phyloP scores from a whole-genome alignment of 768 basidiomycete genomes.

The Trametes cubensis region DNA sequence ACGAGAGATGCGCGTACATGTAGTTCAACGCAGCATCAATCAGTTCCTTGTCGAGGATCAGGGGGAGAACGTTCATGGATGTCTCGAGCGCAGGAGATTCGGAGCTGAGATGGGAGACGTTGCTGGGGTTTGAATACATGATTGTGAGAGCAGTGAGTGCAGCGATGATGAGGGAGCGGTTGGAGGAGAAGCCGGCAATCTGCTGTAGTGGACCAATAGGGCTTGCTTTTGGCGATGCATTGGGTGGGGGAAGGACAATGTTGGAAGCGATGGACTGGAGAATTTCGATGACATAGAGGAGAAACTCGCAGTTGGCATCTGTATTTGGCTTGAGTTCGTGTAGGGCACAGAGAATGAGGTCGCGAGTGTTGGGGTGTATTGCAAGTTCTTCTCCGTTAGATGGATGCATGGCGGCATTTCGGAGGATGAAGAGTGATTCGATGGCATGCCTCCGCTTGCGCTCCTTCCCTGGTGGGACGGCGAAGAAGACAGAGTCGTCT shows the following conservation, averaged over 20 bases:
- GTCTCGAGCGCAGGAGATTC: constrained; percentile 63
- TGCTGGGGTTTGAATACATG: constrained; percentile 63
- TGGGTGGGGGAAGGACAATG: constrained; percentile 43
- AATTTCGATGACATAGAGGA: constrained; percentile 72
- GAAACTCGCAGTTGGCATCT: constrained; percentile 73
- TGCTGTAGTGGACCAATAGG: constrained; percentile 61
- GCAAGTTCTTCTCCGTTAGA: constrained; percentile 65
- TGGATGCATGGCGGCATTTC: constrained; percentile 80
- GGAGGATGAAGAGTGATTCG: constrained; percentile 82
- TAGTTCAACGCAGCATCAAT: constrained; percentile 75
- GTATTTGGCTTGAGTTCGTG: constrained; percentile 58
- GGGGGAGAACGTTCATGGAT: constrained; percentile 71
- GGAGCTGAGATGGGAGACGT: constrained; percentile 53
- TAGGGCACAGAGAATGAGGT: constrained; percentile 67
- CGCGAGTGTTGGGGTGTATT: constrained; percentile 60
- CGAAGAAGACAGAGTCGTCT: constrained; percentile 54
- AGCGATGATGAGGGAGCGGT: constrained; percentile 76
- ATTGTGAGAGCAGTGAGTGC: constrained; percentile 61
- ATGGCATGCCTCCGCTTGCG: constrained; percentile 74
- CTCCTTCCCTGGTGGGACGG: constrained; percentile 51
- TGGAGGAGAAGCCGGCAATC: constrained; percentile 59
- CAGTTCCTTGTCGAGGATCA: constrained; percentile 69
- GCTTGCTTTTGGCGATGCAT: constrained; percentile 38
- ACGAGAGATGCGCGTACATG: constrained; percentile 73
- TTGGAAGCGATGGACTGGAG: constrained; percentile 61